Evolutionary conservation across 2,329 filamentous ascomycete genomes (phyloP), one percentile per base, ranked within the genome.

Genomic region (Blastomyces percursus): DNA sequence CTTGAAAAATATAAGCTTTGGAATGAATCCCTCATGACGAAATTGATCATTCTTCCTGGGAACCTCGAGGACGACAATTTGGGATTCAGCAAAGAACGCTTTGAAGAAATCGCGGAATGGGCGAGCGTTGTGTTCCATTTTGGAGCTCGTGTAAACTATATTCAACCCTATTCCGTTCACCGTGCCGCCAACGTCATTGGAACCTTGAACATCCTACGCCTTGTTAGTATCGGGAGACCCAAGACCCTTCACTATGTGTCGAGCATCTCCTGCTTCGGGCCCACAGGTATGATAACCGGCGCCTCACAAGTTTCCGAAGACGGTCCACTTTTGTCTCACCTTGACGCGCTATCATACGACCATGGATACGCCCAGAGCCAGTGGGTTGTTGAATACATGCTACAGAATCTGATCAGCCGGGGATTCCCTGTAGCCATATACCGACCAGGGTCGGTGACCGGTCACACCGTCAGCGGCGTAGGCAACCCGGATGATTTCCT

Each of bases 331-430:
- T 14, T 62, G 7, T 44, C 62, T 8, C 70, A 72, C 35, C 42
- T 71, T 0, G 63, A 65, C 1, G 64, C 69, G 0, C 62, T 72
- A 1, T 63, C 62, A 1, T 70, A 95, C 2, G 84, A 84, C 27
- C 93, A 88, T 1, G 91, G 91, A 1, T 96, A 96, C 69, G 90
- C 91, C 1, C 90, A 96, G 73, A 85, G 84, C 65, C 95, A 96
- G 76, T 96, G 89, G 89, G 87, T 83, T 1, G 81, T 81, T 0
- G 84, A 86, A 68, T 79, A 80, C 58, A 79, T 96, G 48, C 81
- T 90, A 16, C 82, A 88, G 32, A 86, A 88, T 71, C 89, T 90
- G 19, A 89, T 90, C 56, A 79, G 79, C 58, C 83, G 88, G 50
- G 90, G 90, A 11, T 83, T 96, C 0, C 78, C 77, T 0, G 89